phyloP scores from a whole-genome alignment of 2,329 filamentous ascomycete genomes.

The Truncatella angustata region DNA sequence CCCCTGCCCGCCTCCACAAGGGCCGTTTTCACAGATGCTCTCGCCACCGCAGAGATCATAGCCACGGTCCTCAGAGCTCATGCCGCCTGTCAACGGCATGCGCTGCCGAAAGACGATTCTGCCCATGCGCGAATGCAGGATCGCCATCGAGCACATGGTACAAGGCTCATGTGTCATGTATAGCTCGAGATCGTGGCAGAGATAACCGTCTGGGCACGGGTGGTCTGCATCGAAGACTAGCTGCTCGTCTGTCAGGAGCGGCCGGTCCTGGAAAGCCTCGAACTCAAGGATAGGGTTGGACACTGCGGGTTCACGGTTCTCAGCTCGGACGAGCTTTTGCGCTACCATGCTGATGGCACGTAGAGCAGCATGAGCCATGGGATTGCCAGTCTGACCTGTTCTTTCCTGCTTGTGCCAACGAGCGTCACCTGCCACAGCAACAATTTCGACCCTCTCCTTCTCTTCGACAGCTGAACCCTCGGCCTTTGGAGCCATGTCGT shows the following conservation, averaged over 20 bases:
- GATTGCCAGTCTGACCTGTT: constrained; percentile 58
- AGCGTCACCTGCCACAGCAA: constrained; percentile 75
- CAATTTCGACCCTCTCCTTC: constrained; percentile 47
- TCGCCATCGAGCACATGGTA: constrained; percentile 94
- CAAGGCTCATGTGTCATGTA: constrained; percentile 96
- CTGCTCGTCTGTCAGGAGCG: constrained; percentile 66
- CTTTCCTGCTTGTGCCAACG: constrained; percentile 60
- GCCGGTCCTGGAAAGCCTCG: constrained; percentile 66
- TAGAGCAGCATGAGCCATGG: constrained; percentile 75
- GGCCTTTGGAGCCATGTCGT: constrained; percentile 8
- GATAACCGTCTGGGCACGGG: constrained; percentile 74
- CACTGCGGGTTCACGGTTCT: constrained; percentile 39
- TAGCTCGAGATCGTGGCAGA: constrained; percentile 90
- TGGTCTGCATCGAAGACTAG: constrained; percentile 63
- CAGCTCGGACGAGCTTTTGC: constrained; percentile 59
- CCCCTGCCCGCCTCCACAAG: constrained; percentile 52
- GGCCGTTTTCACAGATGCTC: constrained; percentile 27
- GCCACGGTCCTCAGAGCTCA: constrained; percentile 72
- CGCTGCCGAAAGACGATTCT: constrained; percentile 77
- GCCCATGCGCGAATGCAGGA: constrained; percentile 89
- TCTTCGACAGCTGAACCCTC: constrained; percentile 24
- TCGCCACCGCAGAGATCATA: constrained; percentile 34
- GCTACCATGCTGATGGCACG: constrained; percentile 83
- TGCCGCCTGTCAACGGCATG: constrained; percentile 78
- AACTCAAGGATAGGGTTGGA: constrained; percentile 45